These are phyloP conservation scores for Vigna angularis DNA, from an alignment of 306 rosid species.

Conservation along the genomic window DNA sequence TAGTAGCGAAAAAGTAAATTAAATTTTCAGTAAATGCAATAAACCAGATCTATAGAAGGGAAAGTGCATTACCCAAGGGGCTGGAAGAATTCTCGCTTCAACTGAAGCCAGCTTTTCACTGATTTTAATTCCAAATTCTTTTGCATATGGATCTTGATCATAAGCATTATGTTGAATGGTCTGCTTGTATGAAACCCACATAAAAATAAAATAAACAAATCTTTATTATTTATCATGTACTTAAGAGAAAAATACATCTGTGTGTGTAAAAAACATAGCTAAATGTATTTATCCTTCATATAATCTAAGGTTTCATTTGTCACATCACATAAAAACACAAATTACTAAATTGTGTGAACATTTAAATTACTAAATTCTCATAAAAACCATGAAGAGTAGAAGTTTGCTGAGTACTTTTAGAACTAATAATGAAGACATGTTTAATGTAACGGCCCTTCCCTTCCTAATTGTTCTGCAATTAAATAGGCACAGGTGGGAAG, in stretches of 20 bases:
- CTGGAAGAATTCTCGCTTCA: slow-evolving; percentile 95
- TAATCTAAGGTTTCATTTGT: background rate
- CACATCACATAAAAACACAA: background rate
- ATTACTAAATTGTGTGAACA: slow-evolving; percentile 5
- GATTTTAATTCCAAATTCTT: slow-evolving; percentile 85
- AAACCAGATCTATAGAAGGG: slow-evolving; percentile 22
- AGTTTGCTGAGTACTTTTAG: slow-evolving; percentile 5
- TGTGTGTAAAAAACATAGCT: background rate
- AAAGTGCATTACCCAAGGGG: slow-evolving; percentile 80
- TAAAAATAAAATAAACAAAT: slow-evolving; percentile 14
- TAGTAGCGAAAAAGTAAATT: background rate
- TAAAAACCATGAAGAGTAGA: slow-evolving; percentile 12
- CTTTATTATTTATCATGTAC: background rate
- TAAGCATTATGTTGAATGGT: slow-evolving; percentile 80
- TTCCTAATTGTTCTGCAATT: slow-evolving; percentile 3
- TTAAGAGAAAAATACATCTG: background rate
- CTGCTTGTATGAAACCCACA: slow-evolving; percentile 45
- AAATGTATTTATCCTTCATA: slow-evolving; percentile 17
- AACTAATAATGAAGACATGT: background rate
- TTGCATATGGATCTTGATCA: slow-evolving; percentile 89
- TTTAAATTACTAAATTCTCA: background rate
- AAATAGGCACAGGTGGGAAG: background rate
- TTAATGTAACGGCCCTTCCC: background rate
- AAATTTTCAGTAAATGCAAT: slow-evolving; percentile 22
- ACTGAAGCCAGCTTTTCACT: slow-evolving; percentile 91